These are phyloP conservation scores for Penicillium glabrum DNA, from an alignment of 2,329 filamentous ascomycete genomes.

Conservation along the genomic window DNA sequence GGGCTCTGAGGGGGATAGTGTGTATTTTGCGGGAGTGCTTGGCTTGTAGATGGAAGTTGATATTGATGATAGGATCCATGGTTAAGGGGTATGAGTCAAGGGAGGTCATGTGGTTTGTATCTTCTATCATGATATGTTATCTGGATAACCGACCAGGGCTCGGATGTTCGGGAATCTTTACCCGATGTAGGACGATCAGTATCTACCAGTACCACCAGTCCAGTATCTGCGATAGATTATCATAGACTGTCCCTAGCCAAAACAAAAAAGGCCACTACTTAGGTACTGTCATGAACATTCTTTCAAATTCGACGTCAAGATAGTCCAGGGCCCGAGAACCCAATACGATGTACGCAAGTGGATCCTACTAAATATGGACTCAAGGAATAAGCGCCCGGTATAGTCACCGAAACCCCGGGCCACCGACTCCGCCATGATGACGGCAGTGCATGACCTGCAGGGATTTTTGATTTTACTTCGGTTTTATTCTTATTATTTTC, in stretches of 20 bases:
- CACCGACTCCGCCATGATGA: not conserved
- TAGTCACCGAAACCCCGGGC: not conserved
- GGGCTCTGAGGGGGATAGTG: constrained; percentile 16
- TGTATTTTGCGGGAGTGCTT: constrained; percentile 15
- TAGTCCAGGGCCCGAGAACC: not conserved
- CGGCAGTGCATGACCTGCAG: not conserved
- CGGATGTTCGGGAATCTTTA: not conserved
- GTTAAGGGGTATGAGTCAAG: not conserved
- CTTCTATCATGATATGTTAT: not conserved
- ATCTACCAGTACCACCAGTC: not conserved
- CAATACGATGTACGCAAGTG: not conserved
- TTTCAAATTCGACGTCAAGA: not conserved
- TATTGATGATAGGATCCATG: not conserved
- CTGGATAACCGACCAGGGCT: not conserved
- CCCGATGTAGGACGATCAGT: not conserved
- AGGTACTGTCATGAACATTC: not conserved
- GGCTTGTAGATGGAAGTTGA: not conserved
- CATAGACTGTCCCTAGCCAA: not conserved
- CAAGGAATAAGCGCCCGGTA: constrained; percentile 15
- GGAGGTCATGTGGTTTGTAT: not conserved
- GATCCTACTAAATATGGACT: not conserved
- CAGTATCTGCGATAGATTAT: not conserved
- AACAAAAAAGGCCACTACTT: not conserved
- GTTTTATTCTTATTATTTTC: no score
- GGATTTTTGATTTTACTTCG: not conserved